These are phyloP conservation scores for Bruguiera gymnorhiza DNA, from an alignment of 345 rosid genomes.

Conservation along the genomic window DNA sequence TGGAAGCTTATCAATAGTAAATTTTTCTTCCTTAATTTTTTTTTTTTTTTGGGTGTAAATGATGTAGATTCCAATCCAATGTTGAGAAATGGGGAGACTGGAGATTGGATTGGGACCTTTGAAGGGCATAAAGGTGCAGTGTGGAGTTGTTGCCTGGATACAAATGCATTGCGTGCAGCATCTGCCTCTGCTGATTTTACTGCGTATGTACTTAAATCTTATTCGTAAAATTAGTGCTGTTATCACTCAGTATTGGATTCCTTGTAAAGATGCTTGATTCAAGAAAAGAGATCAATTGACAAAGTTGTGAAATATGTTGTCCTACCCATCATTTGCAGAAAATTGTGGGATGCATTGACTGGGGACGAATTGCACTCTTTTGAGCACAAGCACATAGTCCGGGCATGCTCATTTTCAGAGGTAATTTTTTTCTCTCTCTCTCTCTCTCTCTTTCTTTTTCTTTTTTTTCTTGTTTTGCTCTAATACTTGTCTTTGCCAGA, in stretches of 20 bases:
- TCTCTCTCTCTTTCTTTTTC: background rate
- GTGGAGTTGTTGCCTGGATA: constrained; percentile 87
- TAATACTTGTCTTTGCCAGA: background rate
- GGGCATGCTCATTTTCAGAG: constrained; percentile 89
- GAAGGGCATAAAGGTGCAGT: constrained; percentile 94
- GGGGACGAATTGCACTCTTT: constrained; percentile 85
- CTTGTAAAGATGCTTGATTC: background rate
- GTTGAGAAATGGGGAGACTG: constrained; percentile 96
- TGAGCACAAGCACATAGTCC: constrained; percentile 91
- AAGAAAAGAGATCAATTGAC: background rate
- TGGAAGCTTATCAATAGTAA: background rate
- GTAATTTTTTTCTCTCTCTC: constrained; percentile 21
- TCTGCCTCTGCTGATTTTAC: constrained; percentile 89
- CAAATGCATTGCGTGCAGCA: constrained; percentile 77
- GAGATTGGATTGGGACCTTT: constrained; percentile 97
- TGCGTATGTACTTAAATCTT: constrained; percentile 48
- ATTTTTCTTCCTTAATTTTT: background rate
- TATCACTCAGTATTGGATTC: background rate
- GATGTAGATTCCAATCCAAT: constrained; percentile 73
- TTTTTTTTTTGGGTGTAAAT: constrained; percentile 1
- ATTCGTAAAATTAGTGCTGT: background rate
- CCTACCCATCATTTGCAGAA: constrained; percentile 37
- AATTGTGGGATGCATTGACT: constrained; percentile 88
- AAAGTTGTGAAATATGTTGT: background rate
- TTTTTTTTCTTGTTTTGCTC: background rate